Conservation (phyloP, 148 eudicot species). For the Silene conica region DNA sequence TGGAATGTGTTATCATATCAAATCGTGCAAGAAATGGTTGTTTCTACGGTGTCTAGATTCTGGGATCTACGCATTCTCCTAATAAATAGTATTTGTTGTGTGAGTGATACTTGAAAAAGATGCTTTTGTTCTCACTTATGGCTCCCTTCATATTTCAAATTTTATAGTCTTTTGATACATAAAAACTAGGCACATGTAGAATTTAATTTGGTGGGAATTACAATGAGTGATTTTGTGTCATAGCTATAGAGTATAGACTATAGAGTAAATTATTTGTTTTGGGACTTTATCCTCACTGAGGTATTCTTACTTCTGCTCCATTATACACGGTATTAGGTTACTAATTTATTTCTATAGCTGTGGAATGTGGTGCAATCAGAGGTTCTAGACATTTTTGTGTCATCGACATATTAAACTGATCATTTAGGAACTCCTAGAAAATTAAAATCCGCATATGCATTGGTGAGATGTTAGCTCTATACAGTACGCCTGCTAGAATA, state of each 20-base stretch:
- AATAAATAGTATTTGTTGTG: not conserved
- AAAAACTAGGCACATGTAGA: not conserved
- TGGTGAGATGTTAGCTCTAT: not conserved
- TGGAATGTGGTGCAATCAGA: not conserved
- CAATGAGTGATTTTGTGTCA: not conserved
- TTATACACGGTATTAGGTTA: not conserved
- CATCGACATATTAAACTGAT: not conserved
- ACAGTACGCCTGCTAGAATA: not conserved
- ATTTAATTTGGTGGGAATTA: not conserved
- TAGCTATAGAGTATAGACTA: not conserved
- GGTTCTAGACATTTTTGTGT: not conserved
- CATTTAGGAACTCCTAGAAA: not conserved
- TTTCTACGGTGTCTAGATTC: not conserved
- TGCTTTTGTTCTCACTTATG: not conserved
- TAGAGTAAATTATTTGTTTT: not conserved
- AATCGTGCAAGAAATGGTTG: constrained; percentile 5
- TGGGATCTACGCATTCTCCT: not conserved
- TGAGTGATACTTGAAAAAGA: not conserved
- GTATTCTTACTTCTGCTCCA: constrained; percentile 1
- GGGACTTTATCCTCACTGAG: not conserved
- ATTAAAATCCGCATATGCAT: not conserved
- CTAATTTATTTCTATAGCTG: not conserved
- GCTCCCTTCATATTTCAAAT: not conserved
- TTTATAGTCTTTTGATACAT: not conserved
- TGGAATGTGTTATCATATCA: not conserved